Percentiles rank a stretch among this genome's conserved stretches.
Conservation (phyloP, 169 alveolate genomes). For the Plasmodium ovale region DNA sequence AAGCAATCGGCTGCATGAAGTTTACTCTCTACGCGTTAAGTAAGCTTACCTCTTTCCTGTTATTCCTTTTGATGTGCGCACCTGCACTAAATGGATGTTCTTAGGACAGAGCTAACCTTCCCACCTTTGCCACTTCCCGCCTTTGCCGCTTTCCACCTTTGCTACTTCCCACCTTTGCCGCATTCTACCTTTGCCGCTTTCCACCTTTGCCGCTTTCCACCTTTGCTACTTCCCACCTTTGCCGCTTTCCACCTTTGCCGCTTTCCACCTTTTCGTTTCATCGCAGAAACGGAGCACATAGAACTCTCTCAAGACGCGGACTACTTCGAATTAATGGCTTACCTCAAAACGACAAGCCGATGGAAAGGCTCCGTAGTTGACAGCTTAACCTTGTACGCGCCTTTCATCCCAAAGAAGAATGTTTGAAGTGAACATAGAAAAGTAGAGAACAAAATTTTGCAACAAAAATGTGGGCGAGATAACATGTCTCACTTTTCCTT, state of each 20-base stretch:
- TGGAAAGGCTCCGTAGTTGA: slow-evolving; percentile 19
- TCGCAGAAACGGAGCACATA: slow-evolving; percentile 33
- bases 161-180: no score
- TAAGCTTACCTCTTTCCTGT: background rate
- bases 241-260: background rate
- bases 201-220: background rate
- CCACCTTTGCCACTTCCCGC: no score
- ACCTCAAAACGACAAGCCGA: slow-evolving; percentile 40
- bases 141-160: background rate
- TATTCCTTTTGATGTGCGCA: background rate
- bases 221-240: no score
- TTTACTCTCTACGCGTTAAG: slow-evolving; percentile 55
- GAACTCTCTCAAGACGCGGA: slow-evolving; percentile 70
- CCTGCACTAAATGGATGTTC: no score
- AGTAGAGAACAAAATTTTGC: background rate
- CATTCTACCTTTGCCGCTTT: no score
- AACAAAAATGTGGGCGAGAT: no score
- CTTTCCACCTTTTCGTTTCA: background rate
- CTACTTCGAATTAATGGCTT: slow-evolving; percentile 49
- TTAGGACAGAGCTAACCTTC: no score
- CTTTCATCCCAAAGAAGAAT: slow-evolving; percentile 19
- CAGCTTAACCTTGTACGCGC: slow-evolving; percentile 18
- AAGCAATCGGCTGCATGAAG: slow-evolving; percentile 22
- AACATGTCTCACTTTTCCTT: background rate
- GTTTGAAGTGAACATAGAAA: background rate